Conservation (phyloP, 768 basidiomycete species). For the Trametes cinnabarina region DNA sequence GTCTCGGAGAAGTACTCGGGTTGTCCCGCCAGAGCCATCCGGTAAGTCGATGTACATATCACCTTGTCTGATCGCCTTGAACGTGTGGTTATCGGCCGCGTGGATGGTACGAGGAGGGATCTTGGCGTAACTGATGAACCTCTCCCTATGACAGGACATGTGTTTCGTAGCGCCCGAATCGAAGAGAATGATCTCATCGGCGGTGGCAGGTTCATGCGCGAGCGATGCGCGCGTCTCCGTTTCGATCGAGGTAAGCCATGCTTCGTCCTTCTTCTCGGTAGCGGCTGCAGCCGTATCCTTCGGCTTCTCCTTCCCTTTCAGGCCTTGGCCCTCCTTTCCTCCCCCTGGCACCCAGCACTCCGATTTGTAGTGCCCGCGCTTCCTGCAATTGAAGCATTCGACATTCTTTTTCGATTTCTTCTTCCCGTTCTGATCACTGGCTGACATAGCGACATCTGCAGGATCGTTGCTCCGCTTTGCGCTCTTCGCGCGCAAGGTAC, state of each 20-base stretch:
- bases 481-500: background rate
- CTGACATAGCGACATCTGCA: conserved; percentile 1
- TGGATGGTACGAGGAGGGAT: too few species aligned
- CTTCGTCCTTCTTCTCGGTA: too few species aligned
- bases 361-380: conserved; percentile 26
- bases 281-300: too few species aligned
- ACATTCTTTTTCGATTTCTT: background rate
- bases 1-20: too few species aligned
- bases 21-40: too few species aligned
- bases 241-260: too few species aligned
- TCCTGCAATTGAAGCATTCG: conserved; percentile 31
- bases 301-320: conserved; percentile 21
- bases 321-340: conserved; percentile 37
- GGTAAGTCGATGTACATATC: too few species aligned
- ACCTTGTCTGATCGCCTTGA: too few species aligned
- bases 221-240: too few species aligned
- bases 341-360: conserved; percentile 35
- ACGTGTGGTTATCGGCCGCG: too few species aligned
- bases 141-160: conserved; percentile 31
- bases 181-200: conserved; percentile 25
- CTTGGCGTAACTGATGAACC: conserved; percentile 28
- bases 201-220: background rate
- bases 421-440: background rate
- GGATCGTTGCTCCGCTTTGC: background rate
- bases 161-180: conserved; percentile 36